A percentile compares a stretch with the other conserved stretches of the same genome.
These are phyloP conservation scores for Zopfia rhizophila DNA, from an alignment of 2,329 filamentous ascomycete genomes.

Conservation along the genomic window DNA sequence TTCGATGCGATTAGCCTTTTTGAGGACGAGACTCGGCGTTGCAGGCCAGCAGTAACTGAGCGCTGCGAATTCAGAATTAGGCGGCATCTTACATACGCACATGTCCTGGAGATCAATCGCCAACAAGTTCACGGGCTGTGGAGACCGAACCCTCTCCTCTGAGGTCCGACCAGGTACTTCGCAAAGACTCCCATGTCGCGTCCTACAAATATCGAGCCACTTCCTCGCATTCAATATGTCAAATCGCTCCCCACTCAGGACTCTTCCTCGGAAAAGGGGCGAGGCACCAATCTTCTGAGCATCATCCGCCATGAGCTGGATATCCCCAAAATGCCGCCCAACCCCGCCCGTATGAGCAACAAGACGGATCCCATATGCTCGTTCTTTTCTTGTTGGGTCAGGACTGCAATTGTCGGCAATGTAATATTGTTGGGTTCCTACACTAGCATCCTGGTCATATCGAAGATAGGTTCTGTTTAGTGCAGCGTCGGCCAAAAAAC, in stretches of 20 bases:
- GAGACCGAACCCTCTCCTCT: not conserved
- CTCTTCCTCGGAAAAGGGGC: not conserved
- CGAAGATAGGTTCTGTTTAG: not conserved
- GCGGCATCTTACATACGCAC: conserved; percentile 2
- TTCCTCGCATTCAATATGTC: not conserved
- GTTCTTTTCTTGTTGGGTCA: too few relatives aligned
- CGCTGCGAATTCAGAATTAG: not conserved
- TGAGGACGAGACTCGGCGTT: not conserved
- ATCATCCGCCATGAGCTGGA: not conserved
- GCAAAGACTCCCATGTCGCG: not conserved
- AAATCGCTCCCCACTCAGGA: not conserved
- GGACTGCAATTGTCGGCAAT: not conserved
- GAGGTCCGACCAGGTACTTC: not conserved
- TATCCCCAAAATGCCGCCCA: not conserved
- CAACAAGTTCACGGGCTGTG: conserved; percentile 3
- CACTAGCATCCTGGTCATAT: not conserved
- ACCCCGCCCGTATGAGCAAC: not conserved
- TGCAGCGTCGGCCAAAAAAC: not conserved
- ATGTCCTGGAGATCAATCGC: conserved; percentile 2
- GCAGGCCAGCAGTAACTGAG: conserved; percentile 4
- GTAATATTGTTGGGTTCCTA: not conserved
- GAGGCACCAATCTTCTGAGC: not conserved
- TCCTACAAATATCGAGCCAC: conserved; percentile 1
- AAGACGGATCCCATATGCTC: not conserved
- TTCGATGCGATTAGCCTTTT: not conserved